Base-by-base conservation (phyloP, 495 filamentous ascomycete species). In the Neurospora cerealis region DNA sequence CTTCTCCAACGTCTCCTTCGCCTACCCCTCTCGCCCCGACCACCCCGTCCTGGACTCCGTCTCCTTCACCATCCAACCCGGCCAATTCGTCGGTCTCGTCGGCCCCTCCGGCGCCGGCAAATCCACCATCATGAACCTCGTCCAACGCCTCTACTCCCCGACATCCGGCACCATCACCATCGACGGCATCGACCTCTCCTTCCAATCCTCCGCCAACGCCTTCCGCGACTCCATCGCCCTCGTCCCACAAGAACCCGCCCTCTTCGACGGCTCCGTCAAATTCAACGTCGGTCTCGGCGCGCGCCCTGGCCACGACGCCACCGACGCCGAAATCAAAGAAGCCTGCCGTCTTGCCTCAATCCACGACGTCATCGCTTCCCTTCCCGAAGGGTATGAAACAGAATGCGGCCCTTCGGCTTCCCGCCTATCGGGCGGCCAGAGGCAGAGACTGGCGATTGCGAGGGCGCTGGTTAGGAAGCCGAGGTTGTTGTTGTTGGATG, bases 401-500 rank as follows among this genome's bases (percentile, higher is more conserved):
- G 81, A 86, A 34, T 87, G 86, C 72, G 88, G 88, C 9, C 80
- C 86, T 2, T 81, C n/a, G n/a, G n/a, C n/a, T n/a, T n/a, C n/a
- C n/a, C n/a, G n/a, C n/a, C n/a, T n/a, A n/a, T n/a, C n/a, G n/a
- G n/a, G n/a, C n/a, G n/a, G n/a, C n/a, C n/a, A 90, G 79, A 88
- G 87, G 75, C 93, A 94, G 78, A 81, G 93, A 36, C 82, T 94
- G 10, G 88, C 92, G 7, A 92, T 96, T 76, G 93, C 93, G n/a
- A 83, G 93, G 71, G 92, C 93, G 5, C 86, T 91, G 69, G 83
- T 98, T 8, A 88, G 93, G 48, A 90, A 97, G 77, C 92, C 95
- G 0, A 89, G 91, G 19, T 87, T 98, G 46, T 78, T 98, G 66
- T 88, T 98, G 41, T 80, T 98, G 69, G 94, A 97, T 76, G 94